Evolutionary conservation across 2,329 filamentous ascomycete species (phyloP), one percentile per base, ranked within the genome.

Genomic region (Gyromitra esculenta): DNA sequence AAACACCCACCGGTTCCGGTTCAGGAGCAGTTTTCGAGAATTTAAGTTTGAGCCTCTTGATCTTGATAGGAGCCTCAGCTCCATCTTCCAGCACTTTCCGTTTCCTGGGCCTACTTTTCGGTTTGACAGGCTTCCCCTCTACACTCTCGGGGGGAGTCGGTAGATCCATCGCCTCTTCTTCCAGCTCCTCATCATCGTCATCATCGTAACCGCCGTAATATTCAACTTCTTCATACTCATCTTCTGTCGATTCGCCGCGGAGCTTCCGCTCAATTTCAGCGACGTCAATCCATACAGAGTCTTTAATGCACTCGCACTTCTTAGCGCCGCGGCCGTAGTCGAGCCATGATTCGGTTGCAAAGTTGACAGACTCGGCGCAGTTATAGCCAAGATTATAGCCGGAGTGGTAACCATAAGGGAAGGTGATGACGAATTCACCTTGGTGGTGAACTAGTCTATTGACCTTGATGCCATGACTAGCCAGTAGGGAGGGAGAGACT

Each of bases 341-440:
- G 59, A 99, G 85, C 96, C 96, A 99, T 39, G 93, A 91, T 80
- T 97, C 94, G 7, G 97, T 90, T 4, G 95, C 96, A 83, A 99
- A 99, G 83, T 99, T 99, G 85, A 99, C 96, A 6, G 96, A 97
- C 83, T 99, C 96, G 37, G 96, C 96, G 84, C 96, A 99, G 83
- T 99, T 99, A 85, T 99, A 99, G 15, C 96, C 96, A 48, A 99
- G 86, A 81, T 99, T 99, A 84, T 96, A 99, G 3, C 96, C 96
- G 4, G 96, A 99, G 82, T 99, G 96, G 83, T 99, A 99, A 25
- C 96, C 96, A 81, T 98, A 99, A 0, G 96, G 96, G 82, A 97
- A 99, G 0, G 96, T 99, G 79, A 99, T 97, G 77, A 99, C 94
- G 79, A 99, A 99, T 82, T 99, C 96, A 76, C 96, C 95, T 78